phyloP scores from a whole-genome alignment of 2,329 filamentous ascomycete species.

The Aspergillus brunneoviolaceus region DNA sequence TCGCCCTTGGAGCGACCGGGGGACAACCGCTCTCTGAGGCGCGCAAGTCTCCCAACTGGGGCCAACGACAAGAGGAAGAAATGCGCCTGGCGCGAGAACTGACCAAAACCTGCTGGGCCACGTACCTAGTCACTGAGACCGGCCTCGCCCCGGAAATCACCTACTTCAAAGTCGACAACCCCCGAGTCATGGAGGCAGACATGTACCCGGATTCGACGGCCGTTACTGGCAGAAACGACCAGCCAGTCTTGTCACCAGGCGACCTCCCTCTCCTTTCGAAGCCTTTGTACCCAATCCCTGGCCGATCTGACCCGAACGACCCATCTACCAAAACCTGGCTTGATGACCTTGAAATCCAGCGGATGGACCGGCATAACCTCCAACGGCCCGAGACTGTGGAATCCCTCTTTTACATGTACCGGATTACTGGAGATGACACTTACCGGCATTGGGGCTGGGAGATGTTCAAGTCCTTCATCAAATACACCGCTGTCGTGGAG shows the following conservation, averaged over 20 bases:
- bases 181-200: constrained; percentile 55
- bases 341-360: constrained; percentile 75
- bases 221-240: constrained; percentile 30
- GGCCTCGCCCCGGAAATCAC: constrained; percentile 94
- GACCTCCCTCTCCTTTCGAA: constrained; percentile 38
- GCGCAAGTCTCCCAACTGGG: constrained; percentile 70
- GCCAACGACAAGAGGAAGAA: constrained; percentile 76
- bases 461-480: constrained; percentile 91
- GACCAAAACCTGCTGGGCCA: constrained; percentile 97
- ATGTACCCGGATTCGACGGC: constrained; percentile 35
- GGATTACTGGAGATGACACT: constrained; percentile 83
- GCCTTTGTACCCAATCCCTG: constrained; percentile 29
- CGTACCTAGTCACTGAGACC: constrained; percentile 87
- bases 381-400: constrained; percentile 97
- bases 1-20: constrained; percentile 81
- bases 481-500: constrained; percentile 76
- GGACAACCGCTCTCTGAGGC: constrained; percentile 75
- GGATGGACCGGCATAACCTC: constrained; percentile 85
- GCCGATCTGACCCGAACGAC: constrained; percentile 18
- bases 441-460: constrained; percentile 98
- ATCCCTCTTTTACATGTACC: constrained; percentile 96
- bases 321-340: constrained; percentile 57
- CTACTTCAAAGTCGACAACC: constrained; percentile 75
- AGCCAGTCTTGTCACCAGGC: constrained; percentile 19
- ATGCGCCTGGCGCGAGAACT: constrained; percentile 85